A percentile compares a stretch with the other conserved stretches of the same genome.
Evolutionary conservation across 148 eudicot genomes (phyloP).

Genomic region (Spergularia bocconei): DNA sequence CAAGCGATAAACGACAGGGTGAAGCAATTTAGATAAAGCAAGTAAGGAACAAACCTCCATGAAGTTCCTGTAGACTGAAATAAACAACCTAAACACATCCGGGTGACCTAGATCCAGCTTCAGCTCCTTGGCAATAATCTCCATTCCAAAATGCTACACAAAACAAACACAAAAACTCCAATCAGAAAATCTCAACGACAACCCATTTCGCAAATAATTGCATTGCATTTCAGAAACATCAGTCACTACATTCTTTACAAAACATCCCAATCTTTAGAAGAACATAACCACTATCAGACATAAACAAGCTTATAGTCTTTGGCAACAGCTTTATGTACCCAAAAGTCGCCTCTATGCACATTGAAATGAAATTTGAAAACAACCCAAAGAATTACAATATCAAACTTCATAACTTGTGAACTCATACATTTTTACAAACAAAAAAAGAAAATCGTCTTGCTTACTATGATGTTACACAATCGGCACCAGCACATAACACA

Average conservation of each 20-base stretch:
- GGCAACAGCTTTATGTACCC: background rate
- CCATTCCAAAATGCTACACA: constrained; percentile 73
- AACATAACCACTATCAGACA: background rate
- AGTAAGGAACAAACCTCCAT: constrained; percentile 64
- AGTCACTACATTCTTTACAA: too few relatives aligned
- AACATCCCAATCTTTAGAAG: too few relatives aligned
- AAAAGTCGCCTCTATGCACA: background rate
- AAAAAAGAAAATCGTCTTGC: background rate
- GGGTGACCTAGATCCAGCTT: constrained; percentile 64
- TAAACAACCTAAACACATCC: constrained; percentile 61
- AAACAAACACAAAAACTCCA: background rate
- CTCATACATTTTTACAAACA: background rate
- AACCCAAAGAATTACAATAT: background rate
- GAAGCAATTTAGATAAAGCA: background rate
- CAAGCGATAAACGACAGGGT: background rate
- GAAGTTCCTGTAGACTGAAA: constrained; percentile 75
- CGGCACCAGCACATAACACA: too few relatives aligned
- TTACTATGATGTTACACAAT: too few relatives aligned
- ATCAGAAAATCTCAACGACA: background rate
- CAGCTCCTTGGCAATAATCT: constrained; percentile 86
- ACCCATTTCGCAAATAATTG: background rate
- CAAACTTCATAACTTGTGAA: background rate
- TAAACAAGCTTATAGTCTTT: background rate
- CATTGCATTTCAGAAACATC: background rate
- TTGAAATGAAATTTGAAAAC: background rate